A percentile compares a stretch with the other conserved stretches of the same genome.
phyloP scores from a whole-genome alignment of 805 yeast genomes.

The Ogataea saltuana region DNA sequence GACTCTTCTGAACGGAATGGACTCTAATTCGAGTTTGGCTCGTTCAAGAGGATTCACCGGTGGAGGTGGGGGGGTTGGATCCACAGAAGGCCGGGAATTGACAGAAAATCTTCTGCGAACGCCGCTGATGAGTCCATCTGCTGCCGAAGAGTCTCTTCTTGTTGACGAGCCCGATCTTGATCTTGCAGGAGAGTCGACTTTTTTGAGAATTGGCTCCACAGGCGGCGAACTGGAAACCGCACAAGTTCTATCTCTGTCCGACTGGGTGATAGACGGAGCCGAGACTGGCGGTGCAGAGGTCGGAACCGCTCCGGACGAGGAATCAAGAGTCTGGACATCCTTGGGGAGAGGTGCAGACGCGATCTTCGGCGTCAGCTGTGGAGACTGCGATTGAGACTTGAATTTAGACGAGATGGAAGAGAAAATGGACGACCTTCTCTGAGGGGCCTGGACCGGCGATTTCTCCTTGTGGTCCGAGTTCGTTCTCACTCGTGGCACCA shows the following conservation, averaged over 20 bases:
- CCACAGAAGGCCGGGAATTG: background rate
- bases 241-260: background rate
- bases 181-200: background rate
- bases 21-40: constrained; percentile 25
- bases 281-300: background rate
- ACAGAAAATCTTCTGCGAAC: constrained; percentile 1
- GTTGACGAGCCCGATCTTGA: background rate
- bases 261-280: background rate
- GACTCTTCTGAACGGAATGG: constrained; percentile 45
- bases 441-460: constrained; percentile 14
- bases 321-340: background rate
- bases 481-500: constrained; percentile 17
- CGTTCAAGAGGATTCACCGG: constrained; percentile 8
- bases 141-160: background rate
- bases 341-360: constrained; percentile 7
- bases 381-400: constrained; percentile 22
- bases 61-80: constrained; percentile 2
- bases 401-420: constrained; percentile 39
- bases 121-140: background rate
- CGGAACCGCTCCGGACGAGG: background rate
- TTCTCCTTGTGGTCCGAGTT: constrained; percentile 23
- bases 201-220: background rate
- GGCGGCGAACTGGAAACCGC: constrained; percentile 2
- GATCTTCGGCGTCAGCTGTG: constrained; percentile 4
- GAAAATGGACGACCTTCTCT: constrained; percentile 32